A percentile compares a stretch with the other conserved stretches of the same genome.
phyloP scores from a whole-genome alignment of 495 filamentous ascomycete genomes.

The Pyrenula aspistea region DNA sequence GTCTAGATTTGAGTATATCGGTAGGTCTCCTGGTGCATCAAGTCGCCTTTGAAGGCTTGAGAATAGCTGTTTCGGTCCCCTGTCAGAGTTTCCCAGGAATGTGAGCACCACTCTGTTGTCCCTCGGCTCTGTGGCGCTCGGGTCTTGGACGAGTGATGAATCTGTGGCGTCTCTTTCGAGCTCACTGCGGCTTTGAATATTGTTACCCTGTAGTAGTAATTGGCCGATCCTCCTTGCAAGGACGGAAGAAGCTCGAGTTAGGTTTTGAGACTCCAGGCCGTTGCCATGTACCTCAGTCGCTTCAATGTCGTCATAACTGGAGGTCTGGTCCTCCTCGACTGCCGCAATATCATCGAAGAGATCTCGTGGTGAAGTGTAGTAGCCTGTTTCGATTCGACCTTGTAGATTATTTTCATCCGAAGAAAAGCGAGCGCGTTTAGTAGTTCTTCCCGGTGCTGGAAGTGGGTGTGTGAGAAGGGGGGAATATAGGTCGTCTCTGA shows the following conservation, averaged over 20 bases:
- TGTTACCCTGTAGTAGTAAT: background rate
- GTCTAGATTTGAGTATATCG: constrained; percentile 29
- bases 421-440: background rate
- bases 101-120: constrained; percentile 53
- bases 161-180: background rate
- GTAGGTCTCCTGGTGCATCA: background rate
- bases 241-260: background rate
- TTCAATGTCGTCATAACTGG: background rate
- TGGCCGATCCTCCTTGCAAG: background rate
- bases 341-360: constrained; percentile 39
- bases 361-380: constrained; percentile 34
- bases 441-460: constrained; percentile 13
- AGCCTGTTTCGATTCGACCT: constrained; percentile 24
- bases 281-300: background rate
- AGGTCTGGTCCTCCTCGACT: constrained; percentile 21
- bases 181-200: constrained; percentile 1
- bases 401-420: constrained; percentile 18
- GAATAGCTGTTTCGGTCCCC: constrained; percentile 64
- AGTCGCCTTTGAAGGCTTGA: constrained; percentile 55
- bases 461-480: constrained; percentile 30
- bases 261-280: background rate
- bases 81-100: constrained; percentile 53
- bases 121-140: constrained; percentile 6
- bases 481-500: constrained; percentile 29
- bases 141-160: background rate